phyloP scores from a whole-genome alignment of 2,329 filamentous ascomycete species.

The Pseudocercospora crystallina region DNA sequence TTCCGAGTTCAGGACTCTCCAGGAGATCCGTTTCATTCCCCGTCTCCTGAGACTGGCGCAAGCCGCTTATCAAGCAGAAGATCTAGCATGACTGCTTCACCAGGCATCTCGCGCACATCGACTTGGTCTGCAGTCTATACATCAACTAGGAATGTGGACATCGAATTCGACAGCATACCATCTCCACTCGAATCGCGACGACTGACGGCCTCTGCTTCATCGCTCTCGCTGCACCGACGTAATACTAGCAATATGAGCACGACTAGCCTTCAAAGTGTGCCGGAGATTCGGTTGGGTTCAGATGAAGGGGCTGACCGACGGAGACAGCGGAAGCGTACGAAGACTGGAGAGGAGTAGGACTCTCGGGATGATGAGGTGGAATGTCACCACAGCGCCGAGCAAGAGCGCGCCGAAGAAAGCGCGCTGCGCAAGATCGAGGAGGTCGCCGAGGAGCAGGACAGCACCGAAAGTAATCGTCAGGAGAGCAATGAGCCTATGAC shows the following conservation, averaged over 20 bases:
- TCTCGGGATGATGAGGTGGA: too few species aligned
- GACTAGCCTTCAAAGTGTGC: conserved; percentile 3
- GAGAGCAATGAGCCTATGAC: too few species aligned
- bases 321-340: conserved; percentile 1
- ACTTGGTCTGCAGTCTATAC: conserved; percentile 1
- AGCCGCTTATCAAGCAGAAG: conserved; percentile 11
- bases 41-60: conserved; percentile 1
- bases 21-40: too few species aligned
- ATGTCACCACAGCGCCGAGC: too few species aligned
- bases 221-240: neutral
- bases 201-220: neutral
- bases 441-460: too few species aligned
- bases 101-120: neutral
- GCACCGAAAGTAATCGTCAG: too few species aligned
- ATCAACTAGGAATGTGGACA: neutral
- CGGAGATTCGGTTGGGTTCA: neutral
- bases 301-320: neutral
- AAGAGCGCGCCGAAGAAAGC: too few species aligned
- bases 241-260: conserved; percentile 8
- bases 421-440: too few species aligned
- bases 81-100: conserved; percentile 2
- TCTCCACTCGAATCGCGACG: neutral
- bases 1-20: neutral
- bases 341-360: neutral
- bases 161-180: neutral